A percentile compares a stretch with the other conserved stretches of the same genome.
These are phyloP conservation scores for Chaetomium fimeti DNA, from an alignment of 495 filamentous ascomycete genomes.

Conservation along the genomic window DNA sequence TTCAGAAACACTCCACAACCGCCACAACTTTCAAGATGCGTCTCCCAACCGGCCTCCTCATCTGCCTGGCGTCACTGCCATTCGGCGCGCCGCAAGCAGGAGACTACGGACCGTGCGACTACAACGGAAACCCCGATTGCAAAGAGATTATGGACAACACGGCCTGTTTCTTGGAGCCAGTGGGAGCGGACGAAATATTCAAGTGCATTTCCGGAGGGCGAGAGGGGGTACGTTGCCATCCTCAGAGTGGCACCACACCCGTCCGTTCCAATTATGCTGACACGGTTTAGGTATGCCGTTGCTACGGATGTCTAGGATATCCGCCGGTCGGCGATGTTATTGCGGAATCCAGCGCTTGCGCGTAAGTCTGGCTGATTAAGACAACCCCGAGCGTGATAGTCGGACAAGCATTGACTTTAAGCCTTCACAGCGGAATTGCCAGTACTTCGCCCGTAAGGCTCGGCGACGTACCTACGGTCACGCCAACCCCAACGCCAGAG, in stretches of 20 bases:
- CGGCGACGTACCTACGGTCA: background rate
- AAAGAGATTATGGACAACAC: slow-evolving; percentile 34
- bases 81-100: background rate
- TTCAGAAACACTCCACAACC: background rate
- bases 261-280: background rate
- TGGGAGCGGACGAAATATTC: slow-evolving; percentile 24
- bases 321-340: slow-evolving; percentile 21
- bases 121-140: slow-evolving; percentile 28
- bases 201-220: slow-evolving; percentile 23
- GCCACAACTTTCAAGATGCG: background rate
- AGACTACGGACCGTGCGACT: slow-evolving; percentile 30
- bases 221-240: slow-evolving; percentile 15
- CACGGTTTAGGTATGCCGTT: slow-evolving; percentile 24
- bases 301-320: slow-evolving; percentile 29
- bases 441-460: slow-evolving; percentile 7
- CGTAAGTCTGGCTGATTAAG: slow-evolving; percentile 13
- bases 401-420: background rate
- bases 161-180: slow-evolving; percentile 28
- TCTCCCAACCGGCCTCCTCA: background rate
- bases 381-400: background rate
- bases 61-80: background rate
- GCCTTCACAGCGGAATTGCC: background rate
- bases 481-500: background rate
- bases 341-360: slow-evolving; percentile 26
- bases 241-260: background rate